A percentile compares a stretch with the other conserved stretches of the same genome.
phyloP scores from a whole-genome alignment of 169 alveolate genomes.

The Perkinsus chesapeaki region DNA sequence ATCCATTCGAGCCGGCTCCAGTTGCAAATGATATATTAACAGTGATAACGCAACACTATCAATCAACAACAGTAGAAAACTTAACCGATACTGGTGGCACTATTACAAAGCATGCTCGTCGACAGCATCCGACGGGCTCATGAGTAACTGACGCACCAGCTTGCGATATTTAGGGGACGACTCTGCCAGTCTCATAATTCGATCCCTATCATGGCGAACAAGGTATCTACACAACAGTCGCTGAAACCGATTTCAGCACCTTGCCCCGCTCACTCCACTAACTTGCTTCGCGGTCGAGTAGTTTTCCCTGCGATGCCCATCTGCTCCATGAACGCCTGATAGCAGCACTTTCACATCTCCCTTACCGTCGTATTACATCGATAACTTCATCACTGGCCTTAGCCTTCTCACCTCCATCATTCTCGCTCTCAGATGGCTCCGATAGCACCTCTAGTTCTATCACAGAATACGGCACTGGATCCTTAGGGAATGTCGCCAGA shows the following conservation, averaged over 20 bases:
- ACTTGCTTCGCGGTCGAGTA: background rate
- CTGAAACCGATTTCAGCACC: background rate
- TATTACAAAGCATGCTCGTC: background rate
- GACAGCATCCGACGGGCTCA: background rate
- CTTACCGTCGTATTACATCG: background rate
- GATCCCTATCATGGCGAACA: background rate
- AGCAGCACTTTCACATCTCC: too few species aligned
- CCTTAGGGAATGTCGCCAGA: background rate
- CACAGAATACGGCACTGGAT: background rate
- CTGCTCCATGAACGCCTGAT: background rate
- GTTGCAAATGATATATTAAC: too few species aligned
- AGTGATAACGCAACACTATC: background rate
- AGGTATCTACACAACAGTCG: background rate
- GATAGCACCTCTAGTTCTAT: background rate
- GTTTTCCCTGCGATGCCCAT: background rate
- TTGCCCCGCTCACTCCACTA: background rate
- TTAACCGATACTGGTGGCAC: background rate
- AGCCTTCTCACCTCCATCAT: background rate
- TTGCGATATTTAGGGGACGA: background rate
- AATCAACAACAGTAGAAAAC: background rate
- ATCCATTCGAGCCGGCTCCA: too few species aligned
- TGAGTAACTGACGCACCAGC: background rate
- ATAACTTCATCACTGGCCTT: background rate
- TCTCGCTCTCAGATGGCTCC: background rate
- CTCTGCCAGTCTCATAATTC: background rate